Percentiles rank a stretch among this genome's conserved stretches.
phyloP scores from a whole-genome alignment of 2,329 filamentous ascomycete species.

The Aspergillus ustus region DNA sequence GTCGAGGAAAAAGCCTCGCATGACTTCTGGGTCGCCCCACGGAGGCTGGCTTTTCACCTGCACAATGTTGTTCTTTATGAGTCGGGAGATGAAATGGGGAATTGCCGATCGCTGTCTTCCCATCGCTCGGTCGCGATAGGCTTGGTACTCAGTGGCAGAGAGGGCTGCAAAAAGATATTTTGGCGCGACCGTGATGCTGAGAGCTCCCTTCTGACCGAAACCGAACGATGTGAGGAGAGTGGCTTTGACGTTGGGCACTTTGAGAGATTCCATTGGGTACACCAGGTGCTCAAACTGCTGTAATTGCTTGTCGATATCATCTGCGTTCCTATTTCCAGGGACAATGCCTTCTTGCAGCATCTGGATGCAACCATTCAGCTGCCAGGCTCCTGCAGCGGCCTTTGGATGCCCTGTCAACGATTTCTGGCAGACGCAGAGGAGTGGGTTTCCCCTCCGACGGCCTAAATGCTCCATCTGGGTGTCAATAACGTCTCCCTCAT shows the following conservation, averaged over 20 bases:
- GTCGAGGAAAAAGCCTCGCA: conserved; percentile 22
- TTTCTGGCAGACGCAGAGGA: conserved; percentile 93
- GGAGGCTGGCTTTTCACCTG: conserved; percentile 23
- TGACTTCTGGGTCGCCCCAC: conserved; percentile 18
- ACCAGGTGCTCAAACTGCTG: conserved; percentile 37
- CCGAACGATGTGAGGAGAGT: conserved; percentile 50
- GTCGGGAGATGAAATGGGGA: conserved; percentile 16
- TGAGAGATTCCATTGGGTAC: conserved; percentile 36
- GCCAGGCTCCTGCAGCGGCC: conserved; percentile 97
- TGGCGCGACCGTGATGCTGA: conserved; percentile 43
- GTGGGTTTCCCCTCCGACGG: conserved; percentile 89
- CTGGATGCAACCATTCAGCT: conserved; percentile 96
- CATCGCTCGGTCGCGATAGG: conserved; percentile 18
- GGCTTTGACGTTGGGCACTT: conserved; percentile 36
- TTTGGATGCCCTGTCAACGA: conserved; percentile 97
- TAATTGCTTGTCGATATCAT: conserved; percentile 74
- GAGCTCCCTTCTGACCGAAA: conserved; percentile 52
- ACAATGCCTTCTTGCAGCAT: conserved; percentile 89
- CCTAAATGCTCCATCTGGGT: conserved; percentile 91
- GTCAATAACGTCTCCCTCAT: conserved; percentile 94
- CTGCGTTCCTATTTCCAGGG: conserved; percentile 93
- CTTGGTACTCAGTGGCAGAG: conserved; percentile 12
- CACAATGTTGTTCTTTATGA: conserved; percentile 22
- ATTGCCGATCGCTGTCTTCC: conserved; percentile 18
- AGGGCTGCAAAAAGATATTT: conserved; percentile 42